phyloP scores from a whole-genome alignment of 2,329 filamentous ascomycete genomes.

The Trichothecium roseum region DNA sequence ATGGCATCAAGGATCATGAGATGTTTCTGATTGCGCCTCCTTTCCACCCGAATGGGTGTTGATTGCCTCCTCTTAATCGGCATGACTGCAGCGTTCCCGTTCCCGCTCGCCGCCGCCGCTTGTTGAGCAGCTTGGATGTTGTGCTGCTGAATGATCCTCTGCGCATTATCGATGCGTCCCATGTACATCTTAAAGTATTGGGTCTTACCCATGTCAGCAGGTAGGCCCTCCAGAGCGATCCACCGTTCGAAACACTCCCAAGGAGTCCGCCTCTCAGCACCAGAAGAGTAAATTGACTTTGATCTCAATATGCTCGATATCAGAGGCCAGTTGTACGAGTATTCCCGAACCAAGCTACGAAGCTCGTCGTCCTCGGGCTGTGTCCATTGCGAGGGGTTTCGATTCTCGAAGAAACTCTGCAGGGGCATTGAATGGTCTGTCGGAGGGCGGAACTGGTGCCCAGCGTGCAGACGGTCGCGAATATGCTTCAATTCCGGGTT shows the following conservation, averaged over 20 bases:
- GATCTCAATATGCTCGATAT: constrained; percentile 73
- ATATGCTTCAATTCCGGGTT: constrained; percentile 81
- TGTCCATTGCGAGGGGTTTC: constrained; percentile 85
- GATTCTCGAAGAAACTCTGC: constrained; percentile 80
- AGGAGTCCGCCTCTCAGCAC: constrained; percentile 79
- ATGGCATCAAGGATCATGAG: constrained; percentile 86
- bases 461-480: constrained; percentile 78
- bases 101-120: constrained; percentile 28
- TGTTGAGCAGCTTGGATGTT: constrained; percentile 37
- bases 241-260: constrained; percentile 99
- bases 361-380: constrained; percentile 84
- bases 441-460: constrained; percentile 86
- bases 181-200: constrained; percentile 79
- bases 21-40: constrained; percentile 76
- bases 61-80: constrained; percentile 57
- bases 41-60: constrained; percentile 74
- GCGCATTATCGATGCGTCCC: constrained; percentile 47
- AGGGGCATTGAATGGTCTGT: constrained; percentile 86
- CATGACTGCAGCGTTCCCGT: constrained; percentile 11
- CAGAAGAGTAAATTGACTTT: constrained; percentile 69
- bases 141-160: constrained; percentile 42
- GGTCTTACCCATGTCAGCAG: constrained; percentile 88
- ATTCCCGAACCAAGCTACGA: constrained; percentile 74
- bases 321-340: constrained; percentile 95
- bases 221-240: constrained; percentile 83